phyloP scores from a whole-genome alignment of 306 rosid genomes.

The Phaseolus lunatus region DNA sequence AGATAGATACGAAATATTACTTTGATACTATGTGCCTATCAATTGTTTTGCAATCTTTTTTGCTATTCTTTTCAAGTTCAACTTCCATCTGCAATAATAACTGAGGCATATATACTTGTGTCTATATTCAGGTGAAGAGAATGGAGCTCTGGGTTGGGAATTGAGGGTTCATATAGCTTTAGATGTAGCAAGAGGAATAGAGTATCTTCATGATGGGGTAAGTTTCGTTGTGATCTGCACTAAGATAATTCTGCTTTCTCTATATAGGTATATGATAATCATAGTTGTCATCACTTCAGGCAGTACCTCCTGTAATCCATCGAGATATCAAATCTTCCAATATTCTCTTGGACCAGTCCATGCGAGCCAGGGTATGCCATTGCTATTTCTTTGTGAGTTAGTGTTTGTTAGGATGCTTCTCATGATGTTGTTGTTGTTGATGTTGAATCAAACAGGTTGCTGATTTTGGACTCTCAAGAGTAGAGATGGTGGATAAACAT shows the following conservation, averaged over 20 bases:
- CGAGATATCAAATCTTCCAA: conserved; percentile 93
- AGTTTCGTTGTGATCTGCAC: conserved; percentile 42
- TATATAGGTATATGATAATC: conserved; percentile 13
- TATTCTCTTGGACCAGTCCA: conserved; percentile 85
- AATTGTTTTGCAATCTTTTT: background rate
- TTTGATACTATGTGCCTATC: conserved; percentile 14
- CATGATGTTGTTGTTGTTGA: conserved; percentile 15
- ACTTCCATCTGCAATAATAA: conserved; percentile 17
- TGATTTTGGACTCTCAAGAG: conserved; percentile 98
- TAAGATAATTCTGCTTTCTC: conserved; percentile 23
- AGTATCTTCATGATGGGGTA: conserved; percentile 99
- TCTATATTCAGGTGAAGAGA: conserved; percentile 62
- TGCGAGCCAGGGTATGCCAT: conserved; percentile 88
- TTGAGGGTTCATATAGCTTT: conserved; percentile 85
- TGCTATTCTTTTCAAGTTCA: background rate
- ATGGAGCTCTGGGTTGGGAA: conserved; percentile 80
- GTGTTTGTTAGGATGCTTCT: conserved; percentile 18
- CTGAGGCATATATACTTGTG: conserved; percentile 7
- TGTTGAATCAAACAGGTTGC: conserved; percentile 75
- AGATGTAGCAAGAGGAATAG: conserved; percentile 95
- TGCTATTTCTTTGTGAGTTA: background rate
- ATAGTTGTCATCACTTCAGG: conserved; percentile 59
- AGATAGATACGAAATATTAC: background rate
- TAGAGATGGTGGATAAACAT: conserved; percentile 86
- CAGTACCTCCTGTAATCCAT: conserved; percentile 95